Evolutionary conservation across 2,329 filamentous ascomycete genomes (phyloP).

Genomic region (Didymella lethalis): DNA sequence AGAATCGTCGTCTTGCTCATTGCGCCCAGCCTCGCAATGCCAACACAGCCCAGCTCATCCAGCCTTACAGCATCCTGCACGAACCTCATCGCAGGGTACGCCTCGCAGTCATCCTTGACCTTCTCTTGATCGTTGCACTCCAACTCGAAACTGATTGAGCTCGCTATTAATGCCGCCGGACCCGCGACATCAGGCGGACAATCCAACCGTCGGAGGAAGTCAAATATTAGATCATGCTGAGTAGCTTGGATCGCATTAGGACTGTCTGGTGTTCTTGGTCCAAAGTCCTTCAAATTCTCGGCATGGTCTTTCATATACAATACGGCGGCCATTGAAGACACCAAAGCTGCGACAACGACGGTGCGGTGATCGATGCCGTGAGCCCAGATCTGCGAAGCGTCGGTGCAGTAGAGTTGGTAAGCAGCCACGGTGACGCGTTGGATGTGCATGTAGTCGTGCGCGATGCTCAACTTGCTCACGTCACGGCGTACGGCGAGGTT

Average conservation of each 20-base stretch:
- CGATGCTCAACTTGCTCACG: slow-evolving; percentile 79
- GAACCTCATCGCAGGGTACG: slow-evolving; percentile 73
- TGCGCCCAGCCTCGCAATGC: slow-evolving; percentile 73
- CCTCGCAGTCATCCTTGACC: slow-evolving; percentile 62
- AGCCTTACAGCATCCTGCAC: slow-evolving; percentile 91
- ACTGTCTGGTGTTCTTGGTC: not conserved
- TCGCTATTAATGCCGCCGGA: slow-evolving; percentile 73
- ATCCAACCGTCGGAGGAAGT: slow-evolving; percentile 65
- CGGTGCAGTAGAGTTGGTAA: slow-evolving; percentile 65
- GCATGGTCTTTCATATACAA: slow-evolving; percentile 66
- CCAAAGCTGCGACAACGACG: slow-evolving; percentile 69
- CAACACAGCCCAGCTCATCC: slow-evolving; percentile 84
- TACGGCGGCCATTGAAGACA: slow-evolving; percentile 81
- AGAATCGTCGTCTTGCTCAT: slow-evolving; percentile 53
- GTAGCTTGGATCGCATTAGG: slow-evolving; percentile 40
- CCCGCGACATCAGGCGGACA: slow-evolving; percentile 66
- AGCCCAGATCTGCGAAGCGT: slow-evolving; percentile 47
- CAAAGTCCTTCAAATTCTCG: slow-evolving; percentile 38
- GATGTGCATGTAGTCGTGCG: slow-evolving; percentile 86
- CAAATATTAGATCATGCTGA: slow-evolving; percentile 58
- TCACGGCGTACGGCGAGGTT: slow-evolving; percentile 39
- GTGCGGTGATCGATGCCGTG: slow-evolving; percentile 59
- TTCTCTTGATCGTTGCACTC: slow-evolving; percentile 69
- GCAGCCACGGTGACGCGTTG: slow-evolving; percentile 75
- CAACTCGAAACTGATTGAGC: slow-evolving; percentile 77